A percentile compares a stretch with the other conserved stretches of the same genome.
Evolutionary conservation across 257 asterid species (phyloP).

Genomic region (Striga asiatica): DNA sequence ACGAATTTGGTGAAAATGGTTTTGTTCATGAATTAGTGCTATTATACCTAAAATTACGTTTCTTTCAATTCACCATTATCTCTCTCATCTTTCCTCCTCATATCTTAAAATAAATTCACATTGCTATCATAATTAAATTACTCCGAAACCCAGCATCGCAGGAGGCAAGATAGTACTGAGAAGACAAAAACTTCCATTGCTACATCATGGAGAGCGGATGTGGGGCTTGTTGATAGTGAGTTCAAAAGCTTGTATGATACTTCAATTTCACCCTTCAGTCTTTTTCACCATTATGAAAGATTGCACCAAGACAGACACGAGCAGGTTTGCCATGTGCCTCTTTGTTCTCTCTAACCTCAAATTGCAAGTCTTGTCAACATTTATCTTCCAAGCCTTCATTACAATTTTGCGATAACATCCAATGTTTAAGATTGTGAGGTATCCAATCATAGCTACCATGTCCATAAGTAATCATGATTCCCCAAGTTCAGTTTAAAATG

Average conservation of each 20-base stretch:
- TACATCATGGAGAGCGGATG: slow-evolving; percentile 30
- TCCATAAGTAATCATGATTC: background rate
- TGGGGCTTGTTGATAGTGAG: slow-evolving; percentile 31
- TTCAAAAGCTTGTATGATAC: slow-evolving; percentile 37
- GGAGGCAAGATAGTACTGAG: slow-evolving; percentile 31
- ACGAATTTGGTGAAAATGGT: background rate
- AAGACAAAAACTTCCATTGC: slow-evolving; percentile 22
- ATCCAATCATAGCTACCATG: slow-evolving; percentile 2
- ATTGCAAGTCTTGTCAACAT: background rate
- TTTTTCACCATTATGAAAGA: slow-evolving; percentile 64
- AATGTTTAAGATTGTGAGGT: background rate
- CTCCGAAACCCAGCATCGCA: slow-evolving; percentile 50
- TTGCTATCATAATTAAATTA: slow-evolving; percentile 11
- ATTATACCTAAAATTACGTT: background rate
- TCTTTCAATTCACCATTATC: background rate
- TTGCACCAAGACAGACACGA: slow-evolving; percentile 44
- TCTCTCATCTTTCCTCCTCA: background rate
- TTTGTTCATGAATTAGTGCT: background rate
- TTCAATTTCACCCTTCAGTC: slow-evolving; percentile 41
- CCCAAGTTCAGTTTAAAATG: background rate
- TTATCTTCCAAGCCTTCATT: background rate
- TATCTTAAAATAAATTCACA: slow-evolving; percentile 1
- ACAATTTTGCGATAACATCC: background rate
- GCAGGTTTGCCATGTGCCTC: slow-evolving; percentile 34
- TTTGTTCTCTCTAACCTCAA: slow-evolving; percentile 10